Conservation (phyloP, 495 filamentous ascomycete genomes). For the Trichodelitschia bisporula region DNA sequence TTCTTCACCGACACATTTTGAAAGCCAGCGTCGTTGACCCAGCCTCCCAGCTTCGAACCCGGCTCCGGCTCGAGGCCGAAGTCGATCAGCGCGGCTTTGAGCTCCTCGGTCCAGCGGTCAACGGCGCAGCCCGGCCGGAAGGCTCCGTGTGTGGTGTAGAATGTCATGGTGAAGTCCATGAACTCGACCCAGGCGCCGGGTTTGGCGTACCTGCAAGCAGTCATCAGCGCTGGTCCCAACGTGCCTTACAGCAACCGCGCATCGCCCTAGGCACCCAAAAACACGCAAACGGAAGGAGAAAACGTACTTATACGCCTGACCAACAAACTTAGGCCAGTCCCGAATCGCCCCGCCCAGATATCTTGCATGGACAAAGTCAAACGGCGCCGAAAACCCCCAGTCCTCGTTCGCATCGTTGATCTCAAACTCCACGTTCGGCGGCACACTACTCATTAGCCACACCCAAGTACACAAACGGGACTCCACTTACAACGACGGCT, state of each 20-base stretch:
- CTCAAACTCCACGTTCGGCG: conserved; percentile 2
- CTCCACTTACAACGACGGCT: not conserved
- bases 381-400: not conserved
- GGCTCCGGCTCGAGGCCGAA: not conserved
- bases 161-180: not conserved
- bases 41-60: not conserved
- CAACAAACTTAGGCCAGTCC: conserved; percentile 1
- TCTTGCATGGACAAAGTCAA: not conserved
- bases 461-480: no score
- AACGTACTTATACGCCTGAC: not conserved
- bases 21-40: conserved; percentile 1
- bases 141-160: not conserved
- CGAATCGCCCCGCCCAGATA: not conserved
- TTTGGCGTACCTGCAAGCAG: not conserved
- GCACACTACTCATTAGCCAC: no score
- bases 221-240: no score
- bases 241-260: no score
- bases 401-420: conserved; percentile 1
- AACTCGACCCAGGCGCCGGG: conserved; percentile 2
- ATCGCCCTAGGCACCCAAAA: no score
- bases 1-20: not conserved
- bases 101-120: not conserved
- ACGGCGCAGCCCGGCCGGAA: not conserved
- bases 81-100: not conserved
- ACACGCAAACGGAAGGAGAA: no score